Evolutionary conservation across 306 rosid species (phyloP), one percentile per base, ranked within the genome.

Genomic region (Glycine soja): DNA sequence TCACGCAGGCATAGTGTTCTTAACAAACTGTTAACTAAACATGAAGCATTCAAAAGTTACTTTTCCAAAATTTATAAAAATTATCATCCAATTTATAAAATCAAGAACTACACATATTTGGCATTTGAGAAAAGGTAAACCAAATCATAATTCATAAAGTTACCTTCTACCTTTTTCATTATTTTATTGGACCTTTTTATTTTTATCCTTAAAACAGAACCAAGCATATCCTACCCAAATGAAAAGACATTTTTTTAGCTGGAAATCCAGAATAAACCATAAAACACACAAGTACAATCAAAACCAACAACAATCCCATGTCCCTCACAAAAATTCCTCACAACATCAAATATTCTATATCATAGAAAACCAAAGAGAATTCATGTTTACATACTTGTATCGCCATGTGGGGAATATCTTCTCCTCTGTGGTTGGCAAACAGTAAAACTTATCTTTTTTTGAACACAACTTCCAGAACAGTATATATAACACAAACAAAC

Each of bases 321-420:
- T 57, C 47, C 64, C 12, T 14, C 45, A 66, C 12, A 58, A 43
- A 40, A 80, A 72, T 10, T 10, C 6, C 40, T 5, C 1, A 65
- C 53, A 47, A 10, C 16, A 67, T 57, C 59, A 83, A 64, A 72
- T 36, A 77, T 13, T 70, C 16, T 1, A 68, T 12, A 52, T 3
- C 47, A 70, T 14, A 47, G 0, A 7, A 56, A 24, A 71, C n/a
- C n/a, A n/a, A n/a, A 24, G 30, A 10, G 71, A 69, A 76, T 19
- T 16, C 34, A 46, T 6, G 71, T 40, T 46, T 57, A 71, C 90
- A 63, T 86, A 91, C 96, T 56, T 86, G 86, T 83, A 85, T 74
- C 13, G 80, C 72, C 91, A 88, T 88, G 52, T 65, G 70, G 59
- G 64, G 64, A 80, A 80, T 72, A 70, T 48, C 48, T 71, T 46